These are phyloP conservation scores for Beauveria asiatica DNA, from an alignment of 2,329 filamentous ascomycete genomes.

Conservation along the genomic window DNA sequence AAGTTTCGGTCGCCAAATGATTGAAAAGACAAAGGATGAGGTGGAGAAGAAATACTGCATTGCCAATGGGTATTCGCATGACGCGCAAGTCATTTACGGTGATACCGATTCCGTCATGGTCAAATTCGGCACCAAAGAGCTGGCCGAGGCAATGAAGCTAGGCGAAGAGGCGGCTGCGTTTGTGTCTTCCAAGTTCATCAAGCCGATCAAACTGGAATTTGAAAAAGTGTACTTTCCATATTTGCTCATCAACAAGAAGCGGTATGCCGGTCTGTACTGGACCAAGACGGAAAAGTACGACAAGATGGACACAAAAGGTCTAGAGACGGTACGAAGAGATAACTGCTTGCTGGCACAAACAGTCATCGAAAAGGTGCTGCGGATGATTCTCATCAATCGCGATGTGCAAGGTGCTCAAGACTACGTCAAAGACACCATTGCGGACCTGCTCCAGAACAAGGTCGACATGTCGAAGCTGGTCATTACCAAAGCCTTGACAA, in stretches of 20 bases:
- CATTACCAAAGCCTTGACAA: slow-evolving; percentile 94
- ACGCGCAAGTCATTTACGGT: slow-evolving; percentile 96
- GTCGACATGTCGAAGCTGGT: slow-evolving; percentile 98
- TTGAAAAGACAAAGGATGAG: slow-evolving; percentile 94
- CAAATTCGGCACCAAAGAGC: slow-evolving; percentile 85
- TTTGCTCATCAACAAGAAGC: slow-evolving; percentile 98
- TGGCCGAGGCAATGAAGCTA: slow-evolving; percentile 84
- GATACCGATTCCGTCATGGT: slow-evolving; percentile 99
- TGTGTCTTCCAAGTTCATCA: slow-evolving; percentile 87
- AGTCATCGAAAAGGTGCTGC: slow-evolving; percentile 91
- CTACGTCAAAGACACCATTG: slow-evolving; percentile 96
- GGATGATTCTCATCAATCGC: slow-evolving; percentile 91
- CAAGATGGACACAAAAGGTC: slow-evolving; percentile 99
- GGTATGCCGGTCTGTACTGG: slow-evolving; percentile 97
- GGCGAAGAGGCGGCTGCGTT: slow-evolving; percentile 86
- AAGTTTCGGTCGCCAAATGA: slow-evolving; percentile 96
- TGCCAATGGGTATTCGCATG: slow-evolving; percentile 86
- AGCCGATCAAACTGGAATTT: slow-evolving; percentile 97
- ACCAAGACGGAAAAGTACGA: slow-evolving; percentile 90
- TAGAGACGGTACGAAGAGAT: slow-evolving; percentile 93
- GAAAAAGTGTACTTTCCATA: slow-evolving; percentile 99
- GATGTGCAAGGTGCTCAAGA: slow-evolving; percentile 87
- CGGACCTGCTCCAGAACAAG: slow-evolving; percentile 92
- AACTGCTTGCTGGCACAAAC: slow-evolving; percentile 94
- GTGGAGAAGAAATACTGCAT: slow-evolving; percentile 86